Base-by-base conservation (phyloP, 1,139 yeast species). In the Protomyces arabidopsidicola region DNA sequence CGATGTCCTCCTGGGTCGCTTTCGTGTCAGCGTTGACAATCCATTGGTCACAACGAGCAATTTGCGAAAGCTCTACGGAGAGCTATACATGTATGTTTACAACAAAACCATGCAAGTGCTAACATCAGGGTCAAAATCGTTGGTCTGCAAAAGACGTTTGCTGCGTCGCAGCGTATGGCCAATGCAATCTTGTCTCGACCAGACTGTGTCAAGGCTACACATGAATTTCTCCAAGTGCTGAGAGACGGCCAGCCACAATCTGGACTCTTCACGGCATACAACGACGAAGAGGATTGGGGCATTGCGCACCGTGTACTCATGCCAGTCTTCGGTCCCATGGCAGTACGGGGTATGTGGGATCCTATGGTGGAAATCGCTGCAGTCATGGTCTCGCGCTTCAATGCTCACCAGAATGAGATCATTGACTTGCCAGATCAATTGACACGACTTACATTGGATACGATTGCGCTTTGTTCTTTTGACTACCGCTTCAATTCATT, bases 401-500 rank as follows among this genome's bases (percentile, higher is more conserved):
- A 50, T 27, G 60, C 55, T 34, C 60, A 55, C 45, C 51, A 55
- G 52, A 53, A 54, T 24, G 64, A 45, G 36, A 52, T 50, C 5
- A 55, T 60, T 20, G 59, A 55, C 38, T 39, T 60, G 38, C 59
- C 64, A 5, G 56, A 60, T 50, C 60, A 60, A 24, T 45, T 60
- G 24, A 60, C 64, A 18, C 60, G 64, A 18, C 53, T 60, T 51
- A 60, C 64, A 24, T 60, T 60, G 35, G 64, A 60, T 50, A 60
- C 64, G 27, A 55, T 60, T 24, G 64, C 64, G 12, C 60, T 60
- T 38, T 60, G 64, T 20, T 55, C 64, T 16, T 55, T 60, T 52
- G 64, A 56, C 52, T 60, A 55, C 42, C 59, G 64, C 34, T 60
- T 60, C 60, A 60, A 60, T 39, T 60, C 64, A 20, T 60, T 60